Evolutionary conservation across 495 filamentous ascomycete species (phyloP).

Genomic region (Pseudoneurospora amorphoporcata): DNA sequence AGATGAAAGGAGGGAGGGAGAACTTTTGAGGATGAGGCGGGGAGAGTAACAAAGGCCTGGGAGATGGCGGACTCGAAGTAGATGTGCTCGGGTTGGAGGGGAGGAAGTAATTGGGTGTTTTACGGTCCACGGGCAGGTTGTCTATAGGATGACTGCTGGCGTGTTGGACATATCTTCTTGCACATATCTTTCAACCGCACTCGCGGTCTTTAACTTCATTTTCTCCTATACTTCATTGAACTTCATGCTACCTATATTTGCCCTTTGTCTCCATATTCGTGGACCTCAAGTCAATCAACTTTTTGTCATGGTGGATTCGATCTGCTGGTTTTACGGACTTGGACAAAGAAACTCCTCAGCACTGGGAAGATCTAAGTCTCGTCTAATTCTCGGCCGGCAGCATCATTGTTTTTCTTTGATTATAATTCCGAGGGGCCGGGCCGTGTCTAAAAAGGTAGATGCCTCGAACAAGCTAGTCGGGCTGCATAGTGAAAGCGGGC

Average conservation of each 20-base stretch:
- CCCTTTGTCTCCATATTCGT: not conserved
- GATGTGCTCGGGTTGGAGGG: not conserved
- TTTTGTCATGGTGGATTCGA: not conserved
- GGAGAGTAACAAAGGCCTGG: not conserved
- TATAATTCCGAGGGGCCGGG: not conserved
- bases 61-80: not conserved
- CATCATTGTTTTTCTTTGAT: not conserved
- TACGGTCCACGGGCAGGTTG: not conserved
- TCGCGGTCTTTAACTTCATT: not conserved
- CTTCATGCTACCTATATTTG: not conserved
- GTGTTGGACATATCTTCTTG: not conserved
- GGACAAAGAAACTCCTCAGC: not conserved
- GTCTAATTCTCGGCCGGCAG: not conserved
- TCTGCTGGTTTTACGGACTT: not conserved
- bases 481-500: not conserved
- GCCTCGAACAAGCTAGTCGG: not conserved
- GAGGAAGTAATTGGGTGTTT: not conserved
- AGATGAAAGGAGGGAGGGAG: too few species aligned
- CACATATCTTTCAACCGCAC: not conserved
- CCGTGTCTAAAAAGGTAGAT: not conserved
- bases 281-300: not conserved
- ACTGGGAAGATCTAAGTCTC: not conserved
- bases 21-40: not conserved
- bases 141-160: not conserved
- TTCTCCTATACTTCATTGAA: not conserved